Evolutionary conservation across 495 filamentous ascomycete genomes (phyloP).

Genomic region (Penicillium coffeae): DNA sequence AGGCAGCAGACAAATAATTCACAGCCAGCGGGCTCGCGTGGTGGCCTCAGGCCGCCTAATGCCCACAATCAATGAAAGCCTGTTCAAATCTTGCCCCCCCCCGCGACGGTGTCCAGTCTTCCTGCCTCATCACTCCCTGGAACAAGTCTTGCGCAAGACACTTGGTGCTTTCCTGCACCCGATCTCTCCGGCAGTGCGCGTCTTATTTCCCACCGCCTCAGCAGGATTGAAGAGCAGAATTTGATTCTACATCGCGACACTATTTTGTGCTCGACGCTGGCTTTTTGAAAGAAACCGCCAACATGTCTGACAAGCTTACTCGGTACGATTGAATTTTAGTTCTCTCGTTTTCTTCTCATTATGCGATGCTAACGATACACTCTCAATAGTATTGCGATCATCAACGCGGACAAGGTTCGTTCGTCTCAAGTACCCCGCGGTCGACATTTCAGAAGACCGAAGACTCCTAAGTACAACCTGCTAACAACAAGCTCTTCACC

Average conservation of each 20-base stretch:
- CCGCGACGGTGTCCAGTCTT: conserved; percentile 17
- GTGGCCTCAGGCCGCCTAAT: conserved; percentile 28
- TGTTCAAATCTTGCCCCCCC: conserved; percentile 20
- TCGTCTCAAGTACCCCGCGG: conserved; percentile 37
- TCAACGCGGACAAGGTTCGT: conserved; percentile 92
- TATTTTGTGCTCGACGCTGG: conserved; percentile 14
- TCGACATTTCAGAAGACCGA: conserved; percentile 14
- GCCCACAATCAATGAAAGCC: conserved; percentile 24
- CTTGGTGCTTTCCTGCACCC: conserved; percentile 20
- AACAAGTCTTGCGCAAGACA: conserved; percentile 22
- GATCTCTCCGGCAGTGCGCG: conserved; percentile 10
- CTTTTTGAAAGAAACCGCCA: conserved; percentile 27
- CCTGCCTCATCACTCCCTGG: conserved; percentile 6
- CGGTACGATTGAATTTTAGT: conserved; percentile 48
- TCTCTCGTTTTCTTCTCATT: neutral
- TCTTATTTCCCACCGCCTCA: conserved; percentile 14
- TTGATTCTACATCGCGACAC: conserved; percentile 13
- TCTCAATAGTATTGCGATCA: conserved; percentile 81
- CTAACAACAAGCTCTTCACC: conserved; percentile 29
- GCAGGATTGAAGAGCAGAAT: conserved; percentile 5
- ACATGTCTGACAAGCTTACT: conserved; percentile 83
- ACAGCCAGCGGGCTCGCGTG: conserved; percentile 14
- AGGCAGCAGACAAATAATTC: conserved; percentile 30
- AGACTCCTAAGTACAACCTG: conserved; percentile 17
- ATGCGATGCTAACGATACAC: conserved; percentile 13